Percentiles rank a stretch among this genome's conserved stretches.
These are phyloP conservation scores for Acacia concinna DNA, from an alignment of 331 rosid genomes.

Conservation along the genomic window DNA sequence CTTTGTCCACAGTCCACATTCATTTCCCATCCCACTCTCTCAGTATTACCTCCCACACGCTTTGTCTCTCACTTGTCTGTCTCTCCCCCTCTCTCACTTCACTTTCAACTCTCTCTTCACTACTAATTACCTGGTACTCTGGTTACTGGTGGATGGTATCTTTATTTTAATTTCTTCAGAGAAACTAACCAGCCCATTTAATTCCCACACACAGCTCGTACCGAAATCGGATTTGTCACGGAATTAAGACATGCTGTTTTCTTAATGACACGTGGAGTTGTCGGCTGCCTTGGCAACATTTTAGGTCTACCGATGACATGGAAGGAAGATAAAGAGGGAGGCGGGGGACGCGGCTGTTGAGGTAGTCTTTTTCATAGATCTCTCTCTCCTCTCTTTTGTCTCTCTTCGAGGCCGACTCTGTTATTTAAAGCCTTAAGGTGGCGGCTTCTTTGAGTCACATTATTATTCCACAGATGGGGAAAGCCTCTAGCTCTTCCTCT, in stretches of 20 bases:
- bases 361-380: slow-evolving; percentile 31
- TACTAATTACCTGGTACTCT: no score
- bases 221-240: background rate
- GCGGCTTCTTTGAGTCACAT: slow-evolving; percentile 45
- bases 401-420: background rate
- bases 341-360: slow-evolving; percentile 41
- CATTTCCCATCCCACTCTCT: slow-evolving; percentile 39
- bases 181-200: background rate
- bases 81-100: slow-evolving; percentile 31
- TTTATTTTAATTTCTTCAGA: background rate
- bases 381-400: background rate
- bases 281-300: slow-evolving; percentile 52
- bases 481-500: slow-evolving; percentile 48
- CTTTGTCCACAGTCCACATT: slow-evolving; percentile 46
- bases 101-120: slow-evolving; percentile 8
- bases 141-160: no score
- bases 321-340: slow-evolving; percentile 37
- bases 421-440: slow-evolving; percentile 41
- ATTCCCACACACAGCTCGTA: background rate
- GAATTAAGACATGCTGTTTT: slow-evolving; percentile 15
- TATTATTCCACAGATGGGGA: slow-evolving; percentile 43
- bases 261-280: slow-evolving; percentile 54
- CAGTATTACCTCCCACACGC: slow-evolving; percentile 27
- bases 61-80: slow-evolving; percentile 45
- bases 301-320: slow-evolving; percentile 42